phyloP scores from a whole-genome alignment of 1,284 basidiomycete species.

The Leccinum solheimii region DNA sequence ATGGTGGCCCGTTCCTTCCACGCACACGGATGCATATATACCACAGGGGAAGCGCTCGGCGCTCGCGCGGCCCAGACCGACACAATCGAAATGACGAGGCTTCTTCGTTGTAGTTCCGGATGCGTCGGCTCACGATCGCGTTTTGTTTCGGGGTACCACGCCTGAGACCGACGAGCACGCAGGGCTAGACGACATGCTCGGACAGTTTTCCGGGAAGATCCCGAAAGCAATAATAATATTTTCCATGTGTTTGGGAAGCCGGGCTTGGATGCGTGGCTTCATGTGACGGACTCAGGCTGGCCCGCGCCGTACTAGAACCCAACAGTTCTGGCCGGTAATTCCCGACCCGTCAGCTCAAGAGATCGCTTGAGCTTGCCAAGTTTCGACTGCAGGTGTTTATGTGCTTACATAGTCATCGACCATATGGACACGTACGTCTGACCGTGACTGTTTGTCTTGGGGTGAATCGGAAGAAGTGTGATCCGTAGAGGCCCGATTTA shows the following conservation, averaged over 20 bases:
- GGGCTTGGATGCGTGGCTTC: background rate
- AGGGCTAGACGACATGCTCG: background rate
- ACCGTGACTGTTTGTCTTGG: background rate
- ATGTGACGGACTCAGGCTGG: too few species aligned
- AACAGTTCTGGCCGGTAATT: slow-evolving; percentile 22
- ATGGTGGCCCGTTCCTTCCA: background rate
- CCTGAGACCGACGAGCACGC: background rate
- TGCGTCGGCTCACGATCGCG: background rate
- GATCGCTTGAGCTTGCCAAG: background rate
- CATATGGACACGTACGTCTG: background rate
- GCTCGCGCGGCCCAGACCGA: background rate
- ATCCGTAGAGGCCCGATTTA: background rate
- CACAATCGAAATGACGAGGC: background rate
- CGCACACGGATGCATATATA: background rate
- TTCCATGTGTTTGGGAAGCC: background rate
- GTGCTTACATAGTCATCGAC: background rate
- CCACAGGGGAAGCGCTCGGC: background rate
- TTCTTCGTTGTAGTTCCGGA: background rate
- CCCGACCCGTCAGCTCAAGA: background rate
- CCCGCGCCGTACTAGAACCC: slow-evolving; percentile 16
- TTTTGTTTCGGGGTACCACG: background rate
- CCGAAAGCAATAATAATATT: background rate
- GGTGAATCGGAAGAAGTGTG: background rate
- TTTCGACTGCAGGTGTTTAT: background rate
- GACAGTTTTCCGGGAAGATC: background rate